Evolutionary conservation across 1,284 basidiomycete genomes (phyloP).

Genomic region (Microbotryum scabiosae): DNA sequence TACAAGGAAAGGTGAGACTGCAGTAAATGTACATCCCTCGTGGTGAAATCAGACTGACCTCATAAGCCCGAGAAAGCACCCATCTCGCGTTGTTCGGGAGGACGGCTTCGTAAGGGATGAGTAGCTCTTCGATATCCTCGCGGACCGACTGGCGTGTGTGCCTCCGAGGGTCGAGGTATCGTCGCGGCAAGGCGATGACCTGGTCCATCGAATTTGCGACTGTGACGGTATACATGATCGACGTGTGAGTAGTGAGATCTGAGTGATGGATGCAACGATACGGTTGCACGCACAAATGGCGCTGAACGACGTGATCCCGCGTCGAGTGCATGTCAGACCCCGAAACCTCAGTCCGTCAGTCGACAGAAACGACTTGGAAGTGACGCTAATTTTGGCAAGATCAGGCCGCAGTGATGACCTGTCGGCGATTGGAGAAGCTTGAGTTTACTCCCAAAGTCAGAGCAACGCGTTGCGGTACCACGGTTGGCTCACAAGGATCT

Average conservation of each 20-base stretch:
- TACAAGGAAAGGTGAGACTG: too few relatives aligned
- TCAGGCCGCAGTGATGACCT: too few relatives aligned
- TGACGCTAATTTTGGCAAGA: slow-evolving; percentile 49
- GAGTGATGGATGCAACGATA: neutral
- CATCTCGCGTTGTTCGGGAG: slow-evolving; percentile 63
- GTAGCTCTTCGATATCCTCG: slow-evolving; percentile 73
- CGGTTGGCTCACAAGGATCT: too few relatives aligned
- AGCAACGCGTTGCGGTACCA: too few relatives aligned
- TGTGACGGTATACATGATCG: slow-evolving; percentile 36
- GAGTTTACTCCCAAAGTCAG: too few relatives aligned
- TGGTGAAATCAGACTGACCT: slow-evolving; percentile 46
- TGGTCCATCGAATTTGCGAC: slow-evolving; percentile 69
- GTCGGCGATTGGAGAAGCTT: too few relatives aligned
- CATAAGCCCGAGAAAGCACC: slow-evolving; percentile 68
- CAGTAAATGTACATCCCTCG: neutral
- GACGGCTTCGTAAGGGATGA: slow-evolving; percentile 74
- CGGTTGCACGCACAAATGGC: slow-evolving; percentile 56
- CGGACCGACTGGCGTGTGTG: slow-evolving; percentile 64
- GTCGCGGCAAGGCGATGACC: slow-evolving; percentile 64
- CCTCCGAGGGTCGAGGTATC: slow-evolving; percentile 73
- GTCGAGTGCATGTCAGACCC: slow-evolving; percentile 68
- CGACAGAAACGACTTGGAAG: slow-evolving; percentile 64
- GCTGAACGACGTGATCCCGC: slow-evolving; percentile 79
- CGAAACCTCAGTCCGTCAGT: slow-evolving; percentile 61
- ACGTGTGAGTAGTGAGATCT: neutral